Evolutionary conservation across 495 filamentous ascomycete genomes (phyloP).

Genomic region (Xanthoparmelia taractica): DNA sequence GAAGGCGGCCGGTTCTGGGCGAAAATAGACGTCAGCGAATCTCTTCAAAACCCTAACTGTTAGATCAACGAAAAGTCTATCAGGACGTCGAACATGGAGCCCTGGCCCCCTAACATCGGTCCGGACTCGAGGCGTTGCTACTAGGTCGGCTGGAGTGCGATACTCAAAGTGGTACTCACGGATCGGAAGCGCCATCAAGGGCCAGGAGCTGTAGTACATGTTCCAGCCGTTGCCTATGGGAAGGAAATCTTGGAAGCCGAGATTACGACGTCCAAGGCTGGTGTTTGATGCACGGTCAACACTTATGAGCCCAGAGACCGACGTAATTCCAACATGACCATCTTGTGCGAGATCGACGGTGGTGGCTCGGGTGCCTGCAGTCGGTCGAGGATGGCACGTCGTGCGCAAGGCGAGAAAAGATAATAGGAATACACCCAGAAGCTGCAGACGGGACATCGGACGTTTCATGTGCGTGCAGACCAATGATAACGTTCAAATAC

Average conservation of each 20-base stretch:
- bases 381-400: neutral
- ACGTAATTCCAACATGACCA: neutral
- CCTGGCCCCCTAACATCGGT: too few species aligned
- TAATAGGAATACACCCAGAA: neutral
- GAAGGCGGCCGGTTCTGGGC: neutral
- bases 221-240: neutral
- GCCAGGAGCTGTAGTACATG: constrained; percentile 5
- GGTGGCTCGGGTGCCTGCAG: neutral
- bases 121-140: too few species aligned
- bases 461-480: neutral
- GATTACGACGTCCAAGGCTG: neutral
- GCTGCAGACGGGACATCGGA: neutral
- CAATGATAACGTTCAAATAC: neutral
- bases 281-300: neutral
- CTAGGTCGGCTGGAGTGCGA: too few species aligned
- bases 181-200: neutral
- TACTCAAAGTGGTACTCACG: neutral
- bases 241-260: neutral
- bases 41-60: too few species aligned
- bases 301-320: neutral
- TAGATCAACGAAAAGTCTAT: too few species aligned
- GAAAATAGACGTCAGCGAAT: neutral
- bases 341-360: neutral
- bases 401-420: neutral
- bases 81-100: too few species aligned